Evolutionary conservation across 176 grass and related monocot species (phyloP), one percentile per base, ranked within the genome.

Genomic region (Avena eriantha): DNA sequence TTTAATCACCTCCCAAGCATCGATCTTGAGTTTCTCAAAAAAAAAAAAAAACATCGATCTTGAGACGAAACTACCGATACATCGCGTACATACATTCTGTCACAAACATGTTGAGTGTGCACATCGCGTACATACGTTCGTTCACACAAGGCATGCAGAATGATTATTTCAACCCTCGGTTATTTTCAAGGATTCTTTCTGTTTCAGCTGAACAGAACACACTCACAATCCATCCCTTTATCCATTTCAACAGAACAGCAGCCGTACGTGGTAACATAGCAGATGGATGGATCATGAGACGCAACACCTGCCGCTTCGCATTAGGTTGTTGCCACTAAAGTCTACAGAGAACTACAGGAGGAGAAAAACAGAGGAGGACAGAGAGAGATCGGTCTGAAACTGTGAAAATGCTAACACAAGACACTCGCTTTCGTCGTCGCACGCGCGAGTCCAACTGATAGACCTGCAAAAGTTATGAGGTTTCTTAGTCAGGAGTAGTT

Each of bases 261-360:
- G 41, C 55, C 29, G 17, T 68, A 49, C 15, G 16, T 55, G 73
- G 73, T 54, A 17, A 69, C 14, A 81, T 19, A 77, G 2, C 22
- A 19, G 70, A 81, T 58, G 70, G 72, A 77, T 47, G 22, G 59
- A 55, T 36, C 61, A 45, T 41, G 14, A 36, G 26, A 36, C 33
- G 69, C 86, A 88, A 88, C 86, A 55, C 90, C 90, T 88, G 82
- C 86, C 64, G 90, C 90, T 91, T 91, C 86, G 90, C 90, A 57
- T 91, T 77, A 91, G 90, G 86, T n/a, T 50, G 82, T 78, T 35
- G 82, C 71, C 77, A 7, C 9, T 50, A 66, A 74, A 22, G 5
- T 85, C 86, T 85, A 78, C 70, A 81, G 10, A 59, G 31, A 21
- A 31, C 16, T 10, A 29, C 13, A 60, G 5, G 15, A 17, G 19